Conservation (phyloP, 2,329 filamentous ascomycete genomes). For the Colletotrichum cordylinicola region DNA sequence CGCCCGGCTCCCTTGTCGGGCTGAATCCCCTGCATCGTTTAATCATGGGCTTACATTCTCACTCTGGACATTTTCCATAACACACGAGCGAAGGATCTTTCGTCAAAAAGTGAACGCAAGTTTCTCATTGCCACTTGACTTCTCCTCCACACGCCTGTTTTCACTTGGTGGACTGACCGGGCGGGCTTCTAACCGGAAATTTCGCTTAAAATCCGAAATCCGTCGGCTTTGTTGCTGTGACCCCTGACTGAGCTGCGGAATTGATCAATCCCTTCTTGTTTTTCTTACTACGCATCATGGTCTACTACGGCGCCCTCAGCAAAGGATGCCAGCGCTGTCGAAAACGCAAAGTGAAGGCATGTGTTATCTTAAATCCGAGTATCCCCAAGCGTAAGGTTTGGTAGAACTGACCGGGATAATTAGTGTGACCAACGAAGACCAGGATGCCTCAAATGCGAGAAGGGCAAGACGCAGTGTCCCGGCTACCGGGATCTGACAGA, state of each 20-base stretch:
- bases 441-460: slow-evolving; percentile 29
- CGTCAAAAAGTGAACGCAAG: background rate
- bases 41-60: background rate
- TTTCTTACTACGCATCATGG: slow-evolving; percentile 17
- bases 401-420: slow-evolving; percentile 15
- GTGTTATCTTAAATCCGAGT: background rate
- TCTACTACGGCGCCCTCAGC: slow-evolving; percentile 26
- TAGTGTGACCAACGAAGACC: slow-evolving; percentile 31
- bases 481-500: slow-evolving; percentile 29
- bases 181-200: background rate
- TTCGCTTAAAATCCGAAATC: background rate
- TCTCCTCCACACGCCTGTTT: background rate
- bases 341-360: slow-evolving; percentile 30
- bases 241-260: background rate
- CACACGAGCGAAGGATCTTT: background rate
- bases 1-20: background rate
- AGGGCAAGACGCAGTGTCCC: slow-evolving; percentile 24
- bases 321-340: slow-evolving; percentile 32
- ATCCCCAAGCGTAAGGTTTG: background rate
- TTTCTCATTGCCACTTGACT: background rate
- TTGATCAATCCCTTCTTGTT: background rate
- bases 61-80: background rate
- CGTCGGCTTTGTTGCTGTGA: background rate
- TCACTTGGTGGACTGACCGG: background rate
- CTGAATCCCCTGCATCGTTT: background rate